Conservation (phyloP, 2,329 filamentous ascomycete species). For the Tolypocladium paradoxum region DNA sequence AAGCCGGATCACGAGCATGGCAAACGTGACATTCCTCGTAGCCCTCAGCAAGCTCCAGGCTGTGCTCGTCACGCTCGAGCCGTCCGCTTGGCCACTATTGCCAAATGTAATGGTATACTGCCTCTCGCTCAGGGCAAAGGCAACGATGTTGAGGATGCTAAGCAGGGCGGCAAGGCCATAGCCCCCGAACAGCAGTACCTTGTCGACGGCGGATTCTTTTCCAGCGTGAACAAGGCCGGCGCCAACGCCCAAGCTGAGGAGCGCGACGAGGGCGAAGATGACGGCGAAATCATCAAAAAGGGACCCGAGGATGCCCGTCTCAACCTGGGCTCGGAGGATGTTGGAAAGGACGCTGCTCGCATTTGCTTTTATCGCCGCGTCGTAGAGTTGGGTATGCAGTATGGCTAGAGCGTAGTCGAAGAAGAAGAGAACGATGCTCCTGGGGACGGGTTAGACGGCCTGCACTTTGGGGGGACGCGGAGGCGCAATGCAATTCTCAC, state of each 20-base stretch:
- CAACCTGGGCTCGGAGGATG: neutral
- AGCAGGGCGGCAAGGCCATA: conserved; percentile 9
- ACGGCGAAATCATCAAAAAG: conserved; percentile 3
- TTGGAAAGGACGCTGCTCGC: neutral
- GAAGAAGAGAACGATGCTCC: neutral
- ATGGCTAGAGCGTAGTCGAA: neutral
- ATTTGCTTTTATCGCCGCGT: neutral
- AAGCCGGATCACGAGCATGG: conserved; percentile 7
- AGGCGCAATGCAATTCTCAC: too few relatives aligned
- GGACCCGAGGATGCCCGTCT: conserved; percentile 2
- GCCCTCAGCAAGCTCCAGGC: neutral
- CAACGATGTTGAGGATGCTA: conserved; percentile 5
- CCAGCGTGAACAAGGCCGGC: conserved; percentile 9
- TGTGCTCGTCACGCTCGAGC: neutral
- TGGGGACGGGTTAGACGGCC: neutral
- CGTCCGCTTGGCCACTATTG: neutral
- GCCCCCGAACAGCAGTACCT: conserved; percentile 5
- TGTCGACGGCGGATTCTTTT: conserved; percentile 2
- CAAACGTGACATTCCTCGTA: conserved; percentile 5
- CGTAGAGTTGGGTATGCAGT: conserved; percentile 1
- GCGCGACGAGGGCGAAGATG: conserved; percentile 12
- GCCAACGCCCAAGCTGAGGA: conserved; percentile 11
- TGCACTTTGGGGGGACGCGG: neutral
- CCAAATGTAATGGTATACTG: conserved; percentile 1
- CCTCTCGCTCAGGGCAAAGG: conserved; percentile 9